Conservation (phyloP, 1,284 basidiomycete genomes). For the Erythrobasidium hasegawianum region DNA sequence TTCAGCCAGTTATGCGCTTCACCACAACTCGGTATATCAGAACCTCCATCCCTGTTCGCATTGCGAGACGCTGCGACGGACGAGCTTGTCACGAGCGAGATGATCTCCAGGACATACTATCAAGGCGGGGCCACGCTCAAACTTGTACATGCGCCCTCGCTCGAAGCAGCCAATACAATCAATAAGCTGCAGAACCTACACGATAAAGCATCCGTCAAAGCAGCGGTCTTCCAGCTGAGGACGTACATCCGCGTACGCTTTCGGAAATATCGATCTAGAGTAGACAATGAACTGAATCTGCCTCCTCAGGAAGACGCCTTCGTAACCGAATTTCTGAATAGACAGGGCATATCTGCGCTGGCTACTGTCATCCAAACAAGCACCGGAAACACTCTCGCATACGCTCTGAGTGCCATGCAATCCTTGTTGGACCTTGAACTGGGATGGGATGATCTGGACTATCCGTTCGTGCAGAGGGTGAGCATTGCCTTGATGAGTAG, state of each 20-base stretch:
- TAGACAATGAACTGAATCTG: slow-evolving; percentile 61
- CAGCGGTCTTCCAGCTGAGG: slow-evolving; percentile 36
- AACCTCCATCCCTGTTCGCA: slow-evolving; percentile 74
- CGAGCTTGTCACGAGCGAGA: slow-evolving; percentile 86
- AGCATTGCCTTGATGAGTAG: slow-evolving; percentile 6
- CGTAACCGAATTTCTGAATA: slow-evolving; percentile 73
- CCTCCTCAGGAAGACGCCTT: slow-evolving; percentile 87
- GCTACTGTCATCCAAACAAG: slow-evolving; percentile 65
- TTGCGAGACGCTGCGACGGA: slow-evolving; percentile 75
- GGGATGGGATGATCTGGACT: slow-evolving; percentile 70
- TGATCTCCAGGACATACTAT: slow-evolving; percentile 51
- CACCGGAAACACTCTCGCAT: slow-evolving; percentile 81
- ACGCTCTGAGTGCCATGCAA: slow-evolving; percentile 77
- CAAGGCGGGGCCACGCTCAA: slow-evolving; percentile 51
- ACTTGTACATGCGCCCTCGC: slow-evolving; percentile 71
- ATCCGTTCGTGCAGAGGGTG: slow-evolving; percentile 65
- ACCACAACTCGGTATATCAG: slow-evolving; percentile 68
- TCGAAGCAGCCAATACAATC: slow-evolving; percentile 75
- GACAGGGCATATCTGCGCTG: slow-evolving; percentile 71
- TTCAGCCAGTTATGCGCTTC: slow-evolving; percentile 49
- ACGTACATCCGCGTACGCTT: slow-evolving; percentile 34
- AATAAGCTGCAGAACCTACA: slow-evolving; percentile 64
- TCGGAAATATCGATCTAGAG: not conserved
- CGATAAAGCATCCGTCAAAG: slow-evolving; percentile 56
- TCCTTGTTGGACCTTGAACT: slow-evolving; percentile 78